Base-by-base conservation (phyloP, 2,329 filamentous ascomycete species). In the Colletotrichum lentis region DNA sequence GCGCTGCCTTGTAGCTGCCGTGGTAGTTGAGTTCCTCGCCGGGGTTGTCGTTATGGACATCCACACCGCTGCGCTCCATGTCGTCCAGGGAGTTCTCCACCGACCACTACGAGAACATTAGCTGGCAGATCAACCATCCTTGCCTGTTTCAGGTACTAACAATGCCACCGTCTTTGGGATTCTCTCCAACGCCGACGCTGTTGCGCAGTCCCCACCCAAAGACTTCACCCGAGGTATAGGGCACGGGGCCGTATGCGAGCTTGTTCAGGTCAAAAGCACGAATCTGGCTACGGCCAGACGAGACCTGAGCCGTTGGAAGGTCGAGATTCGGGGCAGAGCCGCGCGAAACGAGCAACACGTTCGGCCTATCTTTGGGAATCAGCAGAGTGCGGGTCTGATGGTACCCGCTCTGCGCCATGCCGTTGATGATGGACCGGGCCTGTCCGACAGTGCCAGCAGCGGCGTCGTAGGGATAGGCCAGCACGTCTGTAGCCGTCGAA, bases 11-110 rank as follows among this genome's bases (percentile, higher is more conserved):
- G 62, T 91, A 80, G 68, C 83, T 85, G 8, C 91, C 90, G 68
- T 91, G 87, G 76, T 87, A 93, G 77, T 93, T 93, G 75, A 94
- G 78, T 77, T 93, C 89, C 75, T 93, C 91, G 22, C 84, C 91
- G 0, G 91, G 91, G 73, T 93, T 93, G 72, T 91, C 82, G 68
- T 86, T 77, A 72, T 91, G 88, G 53, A 92, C 84, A 69, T 91
- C 88, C 27, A 81, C 72, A 14, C 84, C 85, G 57, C 83, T 77
- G 31, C 90, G 83, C n/a, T 78, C 77, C 27, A 92, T 81, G 50
- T 90, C 77, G 76, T 93, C 90, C 7, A 88, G 87, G 3, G 86
- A 90, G 77, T 93, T 93, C 77, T 93, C 91, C 3, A 93, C 89
- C 20, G 80, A 82, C 79, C 83, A 88, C 73, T 46, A 43, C 20